Percentiles rank a stretch among this genome's conserved stretches.
These are phyloP conservation scores for Cladorrhinum sp. DNA, from an alignment of 2,329 filamentous ascomycete genomes.

Conservation along the genomic window DNA sequence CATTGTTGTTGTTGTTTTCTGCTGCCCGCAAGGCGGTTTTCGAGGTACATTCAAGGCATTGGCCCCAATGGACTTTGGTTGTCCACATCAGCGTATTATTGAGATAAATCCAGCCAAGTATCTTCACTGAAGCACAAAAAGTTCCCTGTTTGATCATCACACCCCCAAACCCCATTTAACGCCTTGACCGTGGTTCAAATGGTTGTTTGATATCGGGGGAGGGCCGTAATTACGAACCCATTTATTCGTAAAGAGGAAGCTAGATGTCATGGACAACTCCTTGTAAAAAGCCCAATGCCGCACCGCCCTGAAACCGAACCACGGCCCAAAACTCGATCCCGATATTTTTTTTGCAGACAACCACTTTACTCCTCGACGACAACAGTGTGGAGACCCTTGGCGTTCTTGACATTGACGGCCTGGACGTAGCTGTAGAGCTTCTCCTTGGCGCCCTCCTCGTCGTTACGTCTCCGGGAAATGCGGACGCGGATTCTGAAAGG, in stretches of 20 bases:
- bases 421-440: slow-evolving; percentile 99
- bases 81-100: slow-evolving; percentile 28
- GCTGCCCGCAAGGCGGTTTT: slow-evolving; percentile 23
- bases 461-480: slow-evolving; percentile 99
- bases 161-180: slow-evolving; percentile 13
- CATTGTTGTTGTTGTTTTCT: slow-evolving; percentile 17
- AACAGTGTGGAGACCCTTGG: slow-evolving; percentile 93
- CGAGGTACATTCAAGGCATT: slow-evolving; percentile 29
- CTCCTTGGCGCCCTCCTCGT: slow-evolving; percentile 99
- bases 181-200: slow-evolving; percentile 19
- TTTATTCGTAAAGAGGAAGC: slow-evolving; percentile 42
- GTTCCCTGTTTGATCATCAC: slow-evolving; percentile 4
- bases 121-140: slow-evolving; percentile 15
- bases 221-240: slow-evolving; percentile 34
- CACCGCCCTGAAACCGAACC: slow-evolving; percentile 37
- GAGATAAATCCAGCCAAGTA: slow-evolving; percentile 20
- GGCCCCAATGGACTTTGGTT: slow-evolving; percentile 25
- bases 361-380: slow-evolving; percentile 70
- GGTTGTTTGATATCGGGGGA: slow-evolving; percentile 26
- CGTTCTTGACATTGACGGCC: slow-evolving; percentile 99
- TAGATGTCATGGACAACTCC: slow-evolving; percentile 45
- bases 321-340: slow-evolving; percentile 29
- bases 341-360: slow-evolving; percentile 28
- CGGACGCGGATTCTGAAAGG: slow-evolving; percentile 95
- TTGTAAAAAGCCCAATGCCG: slow-evolving; percentile 40